Evolutionary conservation across 2,329 filamentous ascomycete species (phyloP), one percentile per base, ranked within the genome.

Genomic region (Ophiostoma piceae): DNA sequence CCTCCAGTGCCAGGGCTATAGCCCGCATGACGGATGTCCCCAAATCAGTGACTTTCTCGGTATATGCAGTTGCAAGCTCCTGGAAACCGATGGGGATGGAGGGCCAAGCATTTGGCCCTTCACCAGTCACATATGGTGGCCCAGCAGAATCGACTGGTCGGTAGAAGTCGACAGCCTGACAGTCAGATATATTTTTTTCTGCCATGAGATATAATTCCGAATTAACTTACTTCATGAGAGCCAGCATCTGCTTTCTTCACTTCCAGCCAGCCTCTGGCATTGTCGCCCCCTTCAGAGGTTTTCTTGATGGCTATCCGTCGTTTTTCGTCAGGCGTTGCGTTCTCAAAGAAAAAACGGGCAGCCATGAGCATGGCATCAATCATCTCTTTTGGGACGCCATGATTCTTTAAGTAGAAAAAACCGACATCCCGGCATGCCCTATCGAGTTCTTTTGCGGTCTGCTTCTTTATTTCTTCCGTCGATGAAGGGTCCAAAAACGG

Each of bases 1-100:
- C 60, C 6, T n/a, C 60, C 1, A 64, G 60, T 3, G 60, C 60
- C 16, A 64, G 60, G 7, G 60, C 60, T 9, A 64, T 37, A 1
- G 60, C 60, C 32, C 37, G 37, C 60, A 64, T 64, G 29, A 64
- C 60, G 2, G 60, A 64, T 64, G 60, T 39, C 11, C 60, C 60
- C 3, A 64, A 32, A 37, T 64, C 29, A 2, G 60, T 64, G 11
- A 64, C 60, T 9, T 32, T 32, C 14, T 64, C 60, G 16, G 60
- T 29, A 7, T 64, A 64, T 12, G 14, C 29, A 19, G 16, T 64
- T 32, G 60, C 60, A 3, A 64, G 60, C 12, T 64, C 60, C 16
- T 64, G 11, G 29, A 64, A 64, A 14, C 32, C 32, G 16, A 32
- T 4, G 2, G 60, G 60, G 2, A 29, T 37, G 35, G 29, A n/a